Conservation (phyloP, 176 grass and related monocot genomes). For the Eleusine indica region DNA sequence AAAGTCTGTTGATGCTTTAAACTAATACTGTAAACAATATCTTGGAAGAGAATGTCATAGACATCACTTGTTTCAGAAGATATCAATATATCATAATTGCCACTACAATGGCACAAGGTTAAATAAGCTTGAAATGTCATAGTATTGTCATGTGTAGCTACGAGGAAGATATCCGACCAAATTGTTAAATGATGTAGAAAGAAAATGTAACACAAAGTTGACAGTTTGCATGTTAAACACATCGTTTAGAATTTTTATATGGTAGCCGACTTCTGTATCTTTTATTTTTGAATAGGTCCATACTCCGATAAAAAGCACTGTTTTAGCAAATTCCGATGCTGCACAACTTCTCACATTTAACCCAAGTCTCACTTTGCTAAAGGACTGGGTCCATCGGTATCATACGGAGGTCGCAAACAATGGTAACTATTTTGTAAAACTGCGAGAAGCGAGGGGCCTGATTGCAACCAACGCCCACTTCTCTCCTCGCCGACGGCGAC, state of each 20-base stretch:
- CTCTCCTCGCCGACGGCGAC: conserved; percentile 33
- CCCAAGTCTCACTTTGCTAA: background rate
- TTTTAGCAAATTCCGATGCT: background rate
- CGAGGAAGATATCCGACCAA: background rate
- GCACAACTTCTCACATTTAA: background rate
- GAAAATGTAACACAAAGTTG: background rate
- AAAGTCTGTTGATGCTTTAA: too few relatives aligned
- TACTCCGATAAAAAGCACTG: background rate
- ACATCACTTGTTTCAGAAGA: background rate
- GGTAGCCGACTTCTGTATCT: too few relatives aligned
- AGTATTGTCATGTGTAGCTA: background rate
- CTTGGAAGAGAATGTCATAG: background rate
- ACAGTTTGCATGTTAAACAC: background rate
- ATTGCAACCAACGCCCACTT: background rate
- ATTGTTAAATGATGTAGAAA: background rate
- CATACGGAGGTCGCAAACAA: background rate
- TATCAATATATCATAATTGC: background rate
- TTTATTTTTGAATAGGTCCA: background rate
- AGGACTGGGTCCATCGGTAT: too few relatives aligned
- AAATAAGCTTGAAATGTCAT: background rate
- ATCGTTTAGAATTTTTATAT: background rate
- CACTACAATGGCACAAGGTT: background rate
- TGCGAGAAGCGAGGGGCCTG: conserved; percentile 28
- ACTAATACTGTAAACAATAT: background rate
- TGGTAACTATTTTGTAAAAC: conserved; percentile 14